A percentile compares a stretch with the other conserved stretches of the same genome.
These are phyloP conservation scores for Fusarium caatingaense DNA, from an alignment of 2,329 filamentous ascomycete genomes.

Conservation along the genomic window DNA sequence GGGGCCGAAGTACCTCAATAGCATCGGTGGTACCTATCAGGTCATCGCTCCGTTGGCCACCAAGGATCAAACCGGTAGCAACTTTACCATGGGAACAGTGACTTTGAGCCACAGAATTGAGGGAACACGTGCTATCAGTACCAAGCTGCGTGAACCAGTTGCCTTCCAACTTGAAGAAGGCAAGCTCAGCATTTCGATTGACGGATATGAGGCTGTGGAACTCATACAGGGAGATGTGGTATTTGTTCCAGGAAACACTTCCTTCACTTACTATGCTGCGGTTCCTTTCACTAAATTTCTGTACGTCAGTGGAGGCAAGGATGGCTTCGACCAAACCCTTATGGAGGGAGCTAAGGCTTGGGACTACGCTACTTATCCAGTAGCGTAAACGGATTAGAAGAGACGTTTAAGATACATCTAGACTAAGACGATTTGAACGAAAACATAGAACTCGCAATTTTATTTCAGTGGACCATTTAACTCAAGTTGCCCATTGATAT, in stretches of 20 bases:
- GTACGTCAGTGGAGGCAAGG: neutral
- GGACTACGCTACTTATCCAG: neutral
- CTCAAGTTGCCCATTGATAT: too few relatives aligned
- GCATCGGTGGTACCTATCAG: neutral
- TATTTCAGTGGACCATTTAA: too few relatives aligned
- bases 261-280: neutral
- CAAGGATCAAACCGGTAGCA: neutral
- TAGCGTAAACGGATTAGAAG: neutral
- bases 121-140: neutral
- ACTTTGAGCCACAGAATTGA: neutral
- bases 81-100: neutral
- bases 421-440: too few relatives aligned
- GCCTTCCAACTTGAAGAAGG: slow-evolving; percentile 1
- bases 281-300: neutral
- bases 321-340: neutral
- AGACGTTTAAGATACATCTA: too few relatives aligned
- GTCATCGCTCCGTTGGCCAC: neutral
- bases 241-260: neutral
- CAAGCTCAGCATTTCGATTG: neutral
- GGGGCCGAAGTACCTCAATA: neutral
- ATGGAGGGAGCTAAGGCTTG: neutral
- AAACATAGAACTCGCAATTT: too few relatives aligned
- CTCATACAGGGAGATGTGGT: neutral
- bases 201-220: neutral
- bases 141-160: neutral